Conservation (phyloP, 2,329 filamentous ascomycete genomes). For the Zalaria sp. region DNA sequence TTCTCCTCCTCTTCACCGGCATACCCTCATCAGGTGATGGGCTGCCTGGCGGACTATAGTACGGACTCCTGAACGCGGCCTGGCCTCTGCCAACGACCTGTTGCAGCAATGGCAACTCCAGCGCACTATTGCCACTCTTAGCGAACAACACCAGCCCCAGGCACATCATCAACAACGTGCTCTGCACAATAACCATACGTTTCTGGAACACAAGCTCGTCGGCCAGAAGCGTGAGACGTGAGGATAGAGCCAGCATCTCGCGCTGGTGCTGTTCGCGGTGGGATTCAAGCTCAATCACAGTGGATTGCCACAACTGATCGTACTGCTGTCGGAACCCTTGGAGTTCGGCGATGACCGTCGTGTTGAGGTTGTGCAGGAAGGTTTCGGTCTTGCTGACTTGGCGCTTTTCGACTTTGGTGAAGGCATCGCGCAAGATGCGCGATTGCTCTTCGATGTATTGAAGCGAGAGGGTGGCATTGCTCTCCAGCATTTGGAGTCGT, state of each 20-base stretch:
- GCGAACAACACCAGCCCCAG: conserved; percentile 75
- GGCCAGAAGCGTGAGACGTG: conserved; percentile 74
- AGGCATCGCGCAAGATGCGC: conserved; percentile 72
- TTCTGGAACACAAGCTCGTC: conserved; percentile 79
- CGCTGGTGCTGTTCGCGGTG: conserved; percentile 73
- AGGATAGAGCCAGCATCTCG: conserved; percentile 69
- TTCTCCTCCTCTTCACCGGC: conserved; percentile 12
- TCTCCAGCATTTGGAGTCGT: conserved; percentile 76
- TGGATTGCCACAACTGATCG: conserved; percentile 93
- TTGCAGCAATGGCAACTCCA: conserved; percentile 31
- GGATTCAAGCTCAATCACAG: conserved; percentile 77
- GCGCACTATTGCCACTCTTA: conserved; percentile 14
- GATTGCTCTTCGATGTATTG: conserved; percentile 98
- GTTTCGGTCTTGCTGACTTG: conserved; percentile 70
- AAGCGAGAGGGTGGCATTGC: conserved; percentile 81
- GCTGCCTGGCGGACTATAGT: conserved; percentile 21
- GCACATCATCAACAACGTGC: conserved; percentile 72
- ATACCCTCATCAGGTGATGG: conserved; percentile 17
- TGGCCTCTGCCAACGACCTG: conserved; percentile 25
- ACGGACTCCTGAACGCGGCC: conserved; percentile 15
- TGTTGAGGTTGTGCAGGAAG: conserved; percentile 77
- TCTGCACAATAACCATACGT: conserved; percentile 85
- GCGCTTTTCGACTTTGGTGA: conserved; percentile 72
- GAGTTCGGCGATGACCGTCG: conserved; percentile 70
- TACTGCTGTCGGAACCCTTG: conserved; percentile 70